Base-by-base conservation (phyloP, 495 filamentous ascomycete genomes). In the Trichoderma virens region DNA sequence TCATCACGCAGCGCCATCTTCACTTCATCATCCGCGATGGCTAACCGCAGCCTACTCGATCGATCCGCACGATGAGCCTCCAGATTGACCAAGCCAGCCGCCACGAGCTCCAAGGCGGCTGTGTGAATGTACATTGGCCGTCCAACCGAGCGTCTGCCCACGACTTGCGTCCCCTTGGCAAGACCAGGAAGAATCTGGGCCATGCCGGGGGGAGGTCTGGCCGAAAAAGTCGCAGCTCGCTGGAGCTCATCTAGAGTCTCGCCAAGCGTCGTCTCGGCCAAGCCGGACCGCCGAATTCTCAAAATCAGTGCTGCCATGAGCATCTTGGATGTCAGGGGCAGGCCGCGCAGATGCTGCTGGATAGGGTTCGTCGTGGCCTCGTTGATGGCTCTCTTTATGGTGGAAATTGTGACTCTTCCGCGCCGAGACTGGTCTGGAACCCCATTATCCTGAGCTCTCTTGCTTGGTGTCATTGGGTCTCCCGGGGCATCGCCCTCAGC, bases 351-450 rank as follows among this genome's bases (percentile, higher is more conserved):
- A 64, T 89, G 92, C 72, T 90, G 89, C 70, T 97, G 93, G 47
- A 99, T 77, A 1, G 95, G 93, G 65, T 88, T 96, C 1, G 88
- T 91, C 0, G 94, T 98, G 0, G 93, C 92, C 77, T 99, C 95
- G 69, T 88, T 87, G 73, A 99, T 98, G 20, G 94, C 94, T 72
- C 90, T 96, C 38, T 89, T 85, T 68, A 98, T 98, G 0, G 92
- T 97, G 35, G 63, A 28, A 9, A 64, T 64, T 11, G 41, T 64
- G 9, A 64, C 63, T 38, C 66, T 68, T 14, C 16, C 75, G 74
- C 35, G 74, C 79, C 25, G 72, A 27, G 20, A 70, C 72, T n/a
- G 41, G n/a, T 39, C 71, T 27, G 45, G 67, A 27, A 54, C 63
- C 38, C 43, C 66, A 64, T 43, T 69, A 45, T 67, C 69, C 9